phyloP scores from a whole-genome alignment of 2,329 filamentous ascomycete species.

The Penicillium digitatum region DNA sequence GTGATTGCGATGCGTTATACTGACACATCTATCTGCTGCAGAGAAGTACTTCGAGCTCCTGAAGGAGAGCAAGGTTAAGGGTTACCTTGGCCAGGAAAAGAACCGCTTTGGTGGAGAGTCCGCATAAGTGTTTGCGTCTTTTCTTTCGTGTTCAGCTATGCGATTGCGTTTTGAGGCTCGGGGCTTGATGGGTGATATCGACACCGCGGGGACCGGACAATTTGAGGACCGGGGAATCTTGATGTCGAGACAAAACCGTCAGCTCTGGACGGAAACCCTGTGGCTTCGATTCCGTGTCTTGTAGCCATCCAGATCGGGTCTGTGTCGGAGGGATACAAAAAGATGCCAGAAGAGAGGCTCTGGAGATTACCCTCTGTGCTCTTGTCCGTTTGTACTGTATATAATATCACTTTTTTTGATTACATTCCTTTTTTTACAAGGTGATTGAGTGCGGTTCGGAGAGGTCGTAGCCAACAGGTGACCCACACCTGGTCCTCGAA shows the following conservation, averaged over 20 bases:
- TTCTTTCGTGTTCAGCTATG: slow-evolving; percentile 5
- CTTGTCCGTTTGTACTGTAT: slow-evolving; percentile 23
- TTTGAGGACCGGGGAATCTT: neutral
- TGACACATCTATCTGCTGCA: slow-evolving; percentile 29
- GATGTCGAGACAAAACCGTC: neutral
- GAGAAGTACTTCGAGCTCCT: slow-evolving; percentile 64
- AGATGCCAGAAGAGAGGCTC: slow-evolving; percentile 12
- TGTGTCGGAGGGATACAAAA: slow-evolving; percentile 4
- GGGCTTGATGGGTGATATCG: neutral
- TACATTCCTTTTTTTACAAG: slow-evolving; percentile 15
- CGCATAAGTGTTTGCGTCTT: slow-evolving; percentile 16
- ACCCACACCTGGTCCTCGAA: neutral
- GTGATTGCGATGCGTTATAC: neutral
- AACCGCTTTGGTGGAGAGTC: slow-evolving; percentile 49
- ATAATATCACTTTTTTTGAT: slow-evolving; percentile 29
- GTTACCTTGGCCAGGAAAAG: slow-evolving; percentile 62
- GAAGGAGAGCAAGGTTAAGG: slow-evolving; percentile 60
- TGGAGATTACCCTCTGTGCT: slow-evolving; percentile 7
- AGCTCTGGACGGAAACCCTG: neutral
- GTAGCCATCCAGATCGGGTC: neutral
- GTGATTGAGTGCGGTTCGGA: neutral
- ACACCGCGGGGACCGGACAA: neutral
- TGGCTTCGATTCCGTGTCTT: neutral
- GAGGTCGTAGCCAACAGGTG: neutral
- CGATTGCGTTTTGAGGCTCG: neutral